Base-by-base conservation (phyloP, 2,329 filamentous ascomycete genomes). In the Xenosphaeropsis pyriputrescens region DNA sequence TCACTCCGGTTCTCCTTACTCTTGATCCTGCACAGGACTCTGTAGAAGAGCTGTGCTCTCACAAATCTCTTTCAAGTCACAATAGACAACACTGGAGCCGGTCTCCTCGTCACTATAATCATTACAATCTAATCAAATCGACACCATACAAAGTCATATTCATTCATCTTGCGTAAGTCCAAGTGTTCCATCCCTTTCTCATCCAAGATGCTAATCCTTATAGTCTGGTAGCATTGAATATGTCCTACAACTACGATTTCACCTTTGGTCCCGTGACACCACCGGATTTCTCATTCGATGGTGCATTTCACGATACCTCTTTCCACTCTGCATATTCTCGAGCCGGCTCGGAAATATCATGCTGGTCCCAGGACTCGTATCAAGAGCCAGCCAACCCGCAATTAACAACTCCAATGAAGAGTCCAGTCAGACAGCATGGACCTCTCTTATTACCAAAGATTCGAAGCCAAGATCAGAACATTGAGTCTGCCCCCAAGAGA, bases 371-470 rank as follows among this genome's bases (percentile, higher is more conserved):
- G 50, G 70, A 80, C 56, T 84, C 79, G 33, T 73, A 72, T 26
- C 72, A 72, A 32, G 80, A 81, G 55, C 82, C 81, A 32, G 65
- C 75, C 49, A 68, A 72, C 61, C 82, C 79, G 15, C 67, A 71
- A 47, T 66, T 74, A 49, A 80, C 77, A 38, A 86, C 81, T 11
- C 82, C 83, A 38, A 70, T 69, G 38, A 67, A 71, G 45, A 81
- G 82, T 26, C 82, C 84, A 42, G 72, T 88, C 48, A 72, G 78
- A 43, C 79, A 85, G 43, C 79, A 86, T 60, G 84, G 85, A 37
- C 84, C 85, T 37, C 65, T 85, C 35, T 65, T 93, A 42, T 68
- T 93, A 22, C 85, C 85, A 52, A 91, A 86, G 68, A 88, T 93
- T 62, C 74, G 85, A 43, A 74, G 74, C 31, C 85, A 91, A 60